Conservation (phyloP, 2,329 filamentous ascomycete species). For the Spiromastix sp. region DNA sequence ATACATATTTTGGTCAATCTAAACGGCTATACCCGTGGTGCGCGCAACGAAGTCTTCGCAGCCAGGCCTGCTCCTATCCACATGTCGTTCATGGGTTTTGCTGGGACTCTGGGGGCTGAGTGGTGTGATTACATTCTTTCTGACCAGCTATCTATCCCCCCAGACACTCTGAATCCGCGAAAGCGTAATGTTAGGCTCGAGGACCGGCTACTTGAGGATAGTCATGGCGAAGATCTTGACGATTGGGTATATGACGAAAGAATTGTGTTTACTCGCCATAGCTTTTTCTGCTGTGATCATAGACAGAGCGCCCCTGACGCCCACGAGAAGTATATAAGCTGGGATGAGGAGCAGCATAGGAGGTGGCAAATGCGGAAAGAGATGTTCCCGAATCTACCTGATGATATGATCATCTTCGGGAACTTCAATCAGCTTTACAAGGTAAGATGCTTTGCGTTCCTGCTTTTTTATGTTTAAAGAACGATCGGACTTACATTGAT, state of each 20-base stretch:
- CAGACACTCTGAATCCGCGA: conserved; percentile 67
- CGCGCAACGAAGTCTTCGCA: conserved; percentile 95
- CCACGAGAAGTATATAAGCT: conserved; percentile 56
- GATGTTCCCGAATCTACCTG: conserved; percentile 70
- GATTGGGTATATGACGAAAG: conserved; percentile 96
- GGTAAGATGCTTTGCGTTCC: conserved; percentile 40
- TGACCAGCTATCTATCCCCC: conserved; percentile 77
- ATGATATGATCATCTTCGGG: conserved; percentile 81
- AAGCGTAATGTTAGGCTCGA: conserved; percentile 64
- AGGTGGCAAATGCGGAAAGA: conserved; percentile 91
- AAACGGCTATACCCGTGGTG: conserved; percentile 95
- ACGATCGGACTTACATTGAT: neutral
- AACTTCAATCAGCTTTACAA: conserved; percentile 99
- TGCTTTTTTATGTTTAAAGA: conserved; percentile 1
- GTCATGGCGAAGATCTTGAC: conserved; percentile 58
- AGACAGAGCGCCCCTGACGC: conserved; percentile 74
- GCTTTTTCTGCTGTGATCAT: conserved; percentile 98
- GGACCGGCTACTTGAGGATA: conserved; percentile 53
- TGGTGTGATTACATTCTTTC: conserved; percentile 98
- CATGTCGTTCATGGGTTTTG: conserved; percentile 99
- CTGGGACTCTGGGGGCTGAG: conserved; percentile 87
- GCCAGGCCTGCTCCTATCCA: conserved; percentile 90
- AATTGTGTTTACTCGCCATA: conserved; percentile 86
- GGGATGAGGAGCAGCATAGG: conserved; percentile 71
- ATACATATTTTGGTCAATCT: conserved; percentile 95